A percentile compares a stretch with the other conserved stretches of the same genome.
Evolutionary conservation across 1,139 yeast species (phyloP).

Genomic region (Hyphopichia khmerensis): DNA sequence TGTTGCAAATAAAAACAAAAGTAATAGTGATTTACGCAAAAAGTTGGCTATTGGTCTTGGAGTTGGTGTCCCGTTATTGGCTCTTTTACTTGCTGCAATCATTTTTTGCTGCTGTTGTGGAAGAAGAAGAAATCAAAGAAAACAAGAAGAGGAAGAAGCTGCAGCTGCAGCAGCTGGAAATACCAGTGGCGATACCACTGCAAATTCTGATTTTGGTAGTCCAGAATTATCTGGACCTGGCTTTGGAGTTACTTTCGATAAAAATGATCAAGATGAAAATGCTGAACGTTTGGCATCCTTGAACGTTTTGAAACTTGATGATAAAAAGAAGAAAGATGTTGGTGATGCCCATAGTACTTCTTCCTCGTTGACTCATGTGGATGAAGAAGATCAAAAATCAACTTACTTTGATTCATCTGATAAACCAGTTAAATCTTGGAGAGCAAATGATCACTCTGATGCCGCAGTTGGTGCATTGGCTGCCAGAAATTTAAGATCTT

Average conservation of each 20-base stretch:
- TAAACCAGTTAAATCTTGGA: slow-evolving; percentile 70
- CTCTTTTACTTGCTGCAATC: slow-evolving; percentile 47
- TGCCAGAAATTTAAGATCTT: slow-evolving; percentile 34
- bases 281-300: slow-evolving; percentile 49
- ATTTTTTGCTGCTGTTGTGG: slow-evolving; percentile 61
- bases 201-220: slow-evolving; percentile 23
- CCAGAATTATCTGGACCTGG: slow-evolving; percentile 39
- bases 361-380: slow-evolving; percentile 41
- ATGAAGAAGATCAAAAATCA: slow-evolving; percentile 22
- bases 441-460: slow-evolving; percentile 46
- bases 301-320: slow-evolving; percentile 54
- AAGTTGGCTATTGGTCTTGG: slow-evolving; percentile 84
- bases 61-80: slow-evolving; percentile 70
- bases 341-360: slow-evolving; percentile 23
- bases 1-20: slow-evolving; percentile 14
- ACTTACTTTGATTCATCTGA: slow-evolving; percentile 35
- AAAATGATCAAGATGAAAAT: slow-evolving; percentile 22
- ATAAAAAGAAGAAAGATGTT: slow-evolving; percentile 26
- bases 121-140: slow-evolving; percentile 39
- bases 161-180: slow-evolving; percentile 27
- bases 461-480: slow-evolving; percentile 7
- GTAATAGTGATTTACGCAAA: slow-evolving; percentile 25
- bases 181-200: slow-evolving; percentile 21
- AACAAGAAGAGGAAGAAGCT: slow-evolving; percentile 23
- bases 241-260: slow-evolving; percentile 29